Base-by-base conservation (phyloP, 768 basidiomycete genomes). In the Termitomyces sp. region DNA sequence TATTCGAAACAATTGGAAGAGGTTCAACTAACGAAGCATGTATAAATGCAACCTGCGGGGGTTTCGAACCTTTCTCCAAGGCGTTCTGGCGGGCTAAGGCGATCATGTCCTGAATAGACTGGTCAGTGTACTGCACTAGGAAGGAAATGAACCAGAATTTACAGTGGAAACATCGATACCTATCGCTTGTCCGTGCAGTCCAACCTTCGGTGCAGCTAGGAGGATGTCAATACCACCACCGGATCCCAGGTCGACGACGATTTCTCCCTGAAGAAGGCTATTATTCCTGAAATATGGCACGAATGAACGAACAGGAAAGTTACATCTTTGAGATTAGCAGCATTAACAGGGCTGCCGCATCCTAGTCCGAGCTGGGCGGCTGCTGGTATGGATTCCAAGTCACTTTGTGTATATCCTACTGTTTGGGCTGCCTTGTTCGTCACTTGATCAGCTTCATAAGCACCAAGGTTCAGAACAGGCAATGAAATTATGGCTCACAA, bases 141-240 rank as follows among this genome's bases (percentile, higher is more conserved):
- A 52, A 40, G 39, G 18, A 33, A 9, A 42, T 20, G 8, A 33
- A 35, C 5, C 20, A 22, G n/a, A 42, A 22, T 68, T 76, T 0
- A 84, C 85, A 24, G 68, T 49, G 0, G 84, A 85, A 57, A 75
- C 75, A 57, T 87, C 86, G 4, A 87, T 62, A 0, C 86, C 85
- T n/a, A 87, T 76, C 1, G 70, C 84, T 61, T 77, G 75, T 2
- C 86, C 86, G 0, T 62, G 71, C 0, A 75, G 69, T 3, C 86
- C 86, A 3, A 83, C 79, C 63, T 79, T 80, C 0, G 67, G 57
- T 2, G 83, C 84, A 0, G 84, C 81, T 11, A 85, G 74, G 54
- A 87, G 78, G 35, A 86, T 74, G 62, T 87, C 84, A 12, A 84
- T 73, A 0, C 86, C 86, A 2, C 78, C 83, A 1, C 86, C 84